Conservation (phyloP, 495 filamentous ascomycete species). For the Xylaria acuta region DNA sequence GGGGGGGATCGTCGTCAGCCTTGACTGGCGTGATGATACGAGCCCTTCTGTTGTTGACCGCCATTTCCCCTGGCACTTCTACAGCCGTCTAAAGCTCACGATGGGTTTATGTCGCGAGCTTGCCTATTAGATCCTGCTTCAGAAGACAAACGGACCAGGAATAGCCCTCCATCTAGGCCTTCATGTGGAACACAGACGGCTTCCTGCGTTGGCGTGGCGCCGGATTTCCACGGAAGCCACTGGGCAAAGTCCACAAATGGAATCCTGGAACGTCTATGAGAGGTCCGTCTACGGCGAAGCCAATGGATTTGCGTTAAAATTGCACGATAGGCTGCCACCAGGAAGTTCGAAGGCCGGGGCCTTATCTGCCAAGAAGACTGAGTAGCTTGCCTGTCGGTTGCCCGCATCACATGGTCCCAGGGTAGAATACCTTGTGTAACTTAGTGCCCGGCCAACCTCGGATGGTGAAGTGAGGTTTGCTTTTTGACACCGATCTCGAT, state of each 20-base stretch:
- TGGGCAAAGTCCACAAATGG: neutral
- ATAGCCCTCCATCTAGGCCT: neutral
- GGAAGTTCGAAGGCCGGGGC: neutral
- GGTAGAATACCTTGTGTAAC: constrained; percentile 7
- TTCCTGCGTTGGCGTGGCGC: constrained; percentile 18
- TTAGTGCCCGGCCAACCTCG: neutral
- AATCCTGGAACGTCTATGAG: neutral
- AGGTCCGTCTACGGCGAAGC: neutral
- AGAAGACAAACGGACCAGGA: constrained; percentile 12
- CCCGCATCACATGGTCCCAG: constrained; percentile 14
- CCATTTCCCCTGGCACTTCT: constrained; percentile 6
- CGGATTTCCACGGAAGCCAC: constrained; percentile 3
- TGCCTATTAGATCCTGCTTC: neutral
- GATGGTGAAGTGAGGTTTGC: constrained; percentile 11
- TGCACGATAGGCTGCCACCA: constrained; percentile 3
- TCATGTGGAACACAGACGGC: constrained; percentile 15
- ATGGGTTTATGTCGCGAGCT: neutral
- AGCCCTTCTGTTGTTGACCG: constrained; percentile 17
- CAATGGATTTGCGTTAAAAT: constrained; percentile 15
- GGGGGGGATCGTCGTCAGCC: constrained; percentile 1
- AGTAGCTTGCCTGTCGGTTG: constrained; percentile 2
- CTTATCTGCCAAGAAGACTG: constrained; percentile 15
- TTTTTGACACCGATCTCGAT: constrained; percentile 13
- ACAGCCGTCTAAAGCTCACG: neutral
- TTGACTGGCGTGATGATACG: constrained; percentile 1